A percentile compares a stretch with the other conserved stretches of the same genome.
These are phyloP conservation scores for Epichloe uncinata DNA, from an alignment of 2,329 filamentous ascomycete species.

Conservation along the genomic window DNA sequence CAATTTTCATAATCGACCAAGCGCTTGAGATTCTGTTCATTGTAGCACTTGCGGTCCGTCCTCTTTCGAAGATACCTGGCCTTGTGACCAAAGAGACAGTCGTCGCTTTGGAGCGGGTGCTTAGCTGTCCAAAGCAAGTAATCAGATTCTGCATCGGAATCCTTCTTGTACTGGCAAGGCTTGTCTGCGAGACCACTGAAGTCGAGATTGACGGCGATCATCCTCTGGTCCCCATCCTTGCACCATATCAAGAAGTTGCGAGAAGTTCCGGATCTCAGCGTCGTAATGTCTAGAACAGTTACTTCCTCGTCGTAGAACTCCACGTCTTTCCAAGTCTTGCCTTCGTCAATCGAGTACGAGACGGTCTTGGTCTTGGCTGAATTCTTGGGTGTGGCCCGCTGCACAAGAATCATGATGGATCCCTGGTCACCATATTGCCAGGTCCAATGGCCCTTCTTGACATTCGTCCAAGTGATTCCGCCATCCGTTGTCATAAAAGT, in stretches of 20 bases:
- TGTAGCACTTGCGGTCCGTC: slow-evolving; percentile 65
- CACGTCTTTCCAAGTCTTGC: slow-evolving; percentile 64
- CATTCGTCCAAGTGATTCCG: slow-evolving; percentile 75
- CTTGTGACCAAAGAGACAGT: slow-evolving; percentile 87
- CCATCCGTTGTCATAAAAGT: slow-evolving; percentile 88
- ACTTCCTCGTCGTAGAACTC: slow-evolving; percentile 61
- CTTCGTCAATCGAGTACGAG: slow-evolving; percentile 70
- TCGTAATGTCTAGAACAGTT: slow-evolving; percentile 67
- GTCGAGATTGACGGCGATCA: slow-evolving; percentile 73
- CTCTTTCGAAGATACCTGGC: slow-evolving; percentile 88
- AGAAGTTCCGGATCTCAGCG: slow-evolving; percentile 76
- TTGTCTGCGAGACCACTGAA: slow-evolving; percentile 69
- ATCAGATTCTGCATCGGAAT: slow-evolving; percentile 38
- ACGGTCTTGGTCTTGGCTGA: slow-evolving; percentile 53
- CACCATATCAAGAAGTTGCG: slow-evolving; percentile 91
- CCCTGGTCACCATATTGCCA: slow-evolving; percentile 97
- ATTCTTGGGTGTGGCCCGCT: slow-evolving; percentile 54
- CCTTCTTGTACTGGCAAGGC: slow-evolving; percentile 56
- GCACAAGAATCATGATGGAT: slow-evolving; percentile 78
- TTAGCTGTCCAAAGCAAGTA: slow-evolving; percentile 81
- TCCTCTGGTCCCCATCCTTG: slow-evolving; percentile 36
- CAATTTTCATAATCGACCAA: slow-evolving; percentile 68
- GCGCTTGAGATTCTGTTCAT: slow-evolving; percentile 56
- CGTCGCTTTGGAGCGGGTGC: slow-evolving; percentile 63
- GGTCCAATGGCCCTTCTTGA: slow-evolving; percentile 77